Base-by-base conservation (phyloP, 1,139 yeast genomes). In the Candida buenavistaensis region DNA sequence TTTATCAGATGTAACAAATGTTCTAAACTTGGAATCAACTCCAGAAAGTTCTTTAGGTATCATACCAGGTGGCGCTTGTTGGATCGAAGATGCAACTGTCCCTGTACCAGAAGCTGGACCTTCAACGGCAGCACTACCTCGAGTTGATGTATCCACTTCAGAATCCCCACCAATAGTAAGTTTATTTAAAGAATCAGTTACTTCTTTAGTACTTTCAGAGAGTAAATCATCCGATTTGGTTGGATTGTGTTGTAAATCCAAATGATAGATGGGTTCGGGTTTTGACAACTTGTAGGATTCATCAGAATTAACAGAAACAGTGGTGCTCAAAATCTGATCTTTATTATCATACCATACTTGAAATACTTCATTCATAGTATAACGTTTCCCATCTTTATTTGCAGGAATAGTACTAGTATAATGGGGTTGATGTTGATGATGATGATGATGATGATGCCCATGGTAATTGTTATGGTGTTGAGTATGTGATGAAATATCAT, bases 281-380 rank as follows among this genome's bases (percentile, higher is more conserved):
- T 48, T 50, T 10, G 50, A 35, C 33, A 50, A 52, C 45, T 55
- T 62, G 45, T 59, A 68, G 42, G 52, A 57, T 52, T 56, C 67
- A 38, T 48, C 51, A 41, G 43, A 54, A 14, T 48, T 47, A 10
- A 53, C 55, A 14, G 64, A 62, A 13, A 46, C 45, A 16, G 51
- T 30, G 32, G 45, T 43, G 44, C 41, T 49, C 50, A 59, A 53
- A 45, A 56, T 66, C 48, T 46, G 47, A 44, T 53, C 57, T 38
- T 73, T 66, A 57, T 76, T 64, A 24, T 66, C 61, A 22, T 64
- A 57, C 75, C 80, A 80, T 13, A 79, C 72, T 24, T 68, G 62
- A 41, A 80, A 66, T 44, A 80, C 72, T 43, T 80, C 79, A 23
- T 72, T 69, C 55, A 78, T 62, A 10, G 75, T 51, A 46, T 80